phyloP scores from a whole-genome alignment of 192 early-diverging fungal species.

The Coemansia erecta region DNA sequence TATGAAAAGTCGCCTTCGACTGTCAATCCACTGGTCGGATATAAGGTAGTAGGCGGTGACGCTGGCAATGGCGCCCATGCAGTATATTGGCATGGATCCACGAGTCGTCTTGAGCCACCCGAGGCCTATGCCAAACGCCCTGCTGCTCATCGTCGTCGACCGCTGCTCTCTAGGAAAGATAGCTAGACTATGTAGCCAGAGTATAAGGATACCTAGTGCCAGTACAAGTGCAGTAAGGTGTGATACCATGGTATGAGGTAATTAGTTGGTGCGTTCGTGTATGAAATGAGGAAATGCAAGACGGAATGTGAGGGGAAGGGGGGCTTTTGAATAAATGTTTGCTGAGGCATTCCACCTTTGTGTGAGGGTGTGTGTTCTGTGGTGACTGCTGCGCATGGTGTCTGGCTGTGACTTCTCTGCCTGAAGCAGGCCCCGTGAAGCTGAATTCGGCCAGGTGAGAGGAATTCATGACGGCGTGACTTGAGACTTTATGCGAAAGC shows the following conservation, averaged over 20 bases:
- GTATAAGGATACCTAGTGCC: not conserved
- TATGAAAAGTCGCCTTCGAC: constrained; percentile 19
- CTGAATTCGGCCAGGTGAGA: no score
- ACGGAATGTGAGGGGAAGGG: no score
- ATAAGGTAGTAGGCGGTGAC: constrained; percentile 33
- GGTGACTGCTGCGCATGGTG: no score
- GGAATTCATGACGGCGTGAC: not conserved
- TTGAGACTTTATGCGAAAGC: not conserved
- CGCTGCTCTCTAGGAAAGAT: not conserved
- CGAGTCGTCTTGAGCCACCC: constrained; percentile 33
- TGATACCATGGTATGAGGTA: no score
- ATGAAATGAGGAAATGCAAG: no score
- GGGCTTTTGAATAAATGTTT: no score
- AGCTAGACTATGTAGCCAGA: not conserved
- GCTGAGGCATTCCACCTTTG: no score
- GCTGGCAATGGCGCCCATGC: constrained; percentile 41
- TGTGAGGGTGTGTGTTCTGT: no score
- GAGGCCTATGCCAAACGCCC: constrained; percentile 34
- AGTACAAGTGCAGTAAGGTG: not conserved
- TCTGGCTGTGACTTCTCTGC: no score
- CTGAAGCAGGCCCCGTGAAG: no score
- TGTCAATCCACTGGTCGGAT: constrained; percentile 38
- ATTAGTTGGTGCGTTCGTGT: no score
- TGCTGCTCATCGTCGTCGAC: constrained; percentile 19
- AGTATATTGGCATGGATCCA: constrained; percentile 25